Percentiles rank a stretch among this genome's conserved stretches.
These are phyloP conservation scores for Candida oleophila DNA, from an alignment of 805 yeast genomes.

Conservation along the genomic window DNA sequence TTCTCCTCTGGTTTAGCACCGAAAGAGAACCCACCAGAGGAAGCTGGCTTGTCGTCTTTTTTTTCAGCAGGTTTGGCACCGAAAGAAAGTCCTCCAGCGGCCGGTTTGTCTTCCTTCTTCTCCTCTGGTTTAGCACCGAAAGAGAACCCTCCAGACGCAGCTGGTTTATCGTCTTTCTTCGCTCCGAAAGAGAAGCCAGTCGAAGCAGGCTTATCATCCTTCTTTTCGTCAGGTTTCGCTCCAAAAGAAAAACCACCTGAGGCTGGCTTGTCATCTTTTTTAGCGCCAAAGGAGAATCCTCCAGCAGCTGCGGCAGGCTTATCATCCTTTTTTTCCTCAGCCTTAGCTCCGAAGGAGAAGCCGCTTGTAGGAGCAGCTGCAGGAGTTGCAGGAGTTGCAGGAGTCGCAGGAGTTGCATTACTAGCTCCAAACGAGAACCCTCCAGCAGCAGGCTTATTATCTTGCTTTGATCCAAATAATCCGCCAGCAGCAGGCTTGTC, in stretches of 20 bases:
- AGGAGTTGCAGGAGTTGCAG: constrained; percentile 6
- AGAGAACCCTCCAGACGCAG: constrained; percentile 20
- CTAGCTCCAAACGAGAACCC: constrained; percentile 20
- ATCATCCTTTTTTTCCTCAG: constrained; percentile 17
- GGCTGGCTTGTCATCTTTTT: constrained; percentile 15
- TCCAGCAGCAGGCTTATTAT: constrained; percentile 8
- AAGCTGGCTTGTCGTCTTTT: not conserved
- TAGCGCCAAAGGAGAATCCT: constrained; percentile 20
- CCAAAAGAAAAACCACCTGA: constrained; percentile 11
- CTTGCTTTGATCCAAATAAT: constrained; percentile 14
- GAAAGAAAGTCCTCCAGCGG: constrained; percentile 16
- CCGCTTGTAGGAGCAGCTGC: constrained; percentile 7
- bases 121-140: constrained; percentile 19
- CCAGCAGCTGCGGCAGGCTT: constrained; percentile 18
- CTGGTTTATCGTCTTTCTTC: constrained; percentile 17
- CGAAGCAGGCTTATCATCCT: constrained; percentile 9
- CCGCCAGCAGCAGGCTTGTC: constrained; percentile 6
- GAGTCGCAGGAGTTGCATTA: constrained; percentile 9
- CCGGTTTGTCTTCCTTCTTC: constrained; percentile 3
- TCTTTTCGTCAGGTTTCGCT: constrained; percentile 5
- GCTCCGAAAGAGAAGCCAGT: constrained; percentile 19
- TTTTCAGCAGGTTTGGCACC: constrained; percentile 22
- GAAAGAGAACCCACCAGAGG: constrained; percentile 16
- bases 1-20: constrained; percentile 9
- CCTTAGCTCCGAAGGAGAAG: constrained; percentile 11